Evolutionary conservation across 2,329 filamentous ascomycete species (phyloP).

Genomic region (Sporothrix sp.): DNA sequence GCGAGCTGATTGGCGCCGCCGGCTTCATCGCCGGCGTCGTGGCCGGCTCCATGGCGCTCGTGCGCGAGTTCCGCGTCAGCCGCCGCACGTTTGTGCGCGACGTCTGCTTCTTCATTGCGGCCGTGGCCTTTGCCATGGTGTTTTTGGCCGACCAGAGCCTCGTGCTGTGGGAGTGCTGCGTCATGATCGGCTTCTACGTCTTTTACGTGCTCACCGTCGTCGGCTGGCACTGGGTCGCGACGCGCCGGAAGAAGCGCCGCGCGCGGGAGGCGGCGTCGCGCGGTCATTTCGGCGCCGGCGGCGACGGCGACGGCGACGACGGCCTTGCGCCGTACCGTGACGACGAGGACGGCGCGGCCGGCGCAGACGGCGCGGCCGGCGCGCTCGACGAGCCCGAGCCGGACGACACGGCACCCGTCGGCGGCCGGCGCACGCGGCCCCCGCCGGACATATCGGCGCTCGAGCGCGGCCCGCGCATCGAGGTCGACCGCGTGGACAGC

Average conservation of each 20-base stretch:
- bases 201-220: conserved; percentile 88
- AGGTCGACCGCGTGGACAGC: conserved; percentile 32
- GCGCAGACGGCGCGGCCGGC: conserved; percentile 23
- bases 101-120: conserved; percentile 81
- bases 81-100: conserved; percentile 85
- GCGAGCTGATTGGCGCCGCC: conserved; percentile 88
- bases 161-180: conserved; percentile 76
- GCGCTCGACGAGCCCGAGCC: conserved; percentile 35
- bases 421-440: conserved; percentile 21
- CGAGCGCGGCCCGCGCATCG: conserved; percentile 38
- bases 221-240: conserved; percentile 80
- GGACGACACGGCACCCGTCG: conserved; percentile 30
- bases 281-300: conserved; percentile 55
- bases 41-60: conserved; percentile 91
- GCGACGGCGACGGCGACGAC: conserved; percentile 41
- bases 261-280: conserved; percentile 63
- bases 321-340: conserved; percentile 56
- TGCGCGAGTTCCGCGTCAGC: conserved; percentile 88
- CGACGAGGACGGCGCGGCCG: conserved; percentile 23
- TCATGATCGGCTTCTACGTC: conserved; percentile 84
- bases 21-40: conserved; percentile 96
- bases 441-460: conserved; percentile 33
- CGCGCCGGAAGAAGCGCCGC: conserved; percentile 48
- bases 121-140: conserved; percentile 75
- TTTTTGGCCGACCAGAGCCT: conserved; percentile 80